phyloP scores from a whole-genome alignment of 2,329 filamentous ascomycete genomes.

The Alternaria sp. region DNA sequence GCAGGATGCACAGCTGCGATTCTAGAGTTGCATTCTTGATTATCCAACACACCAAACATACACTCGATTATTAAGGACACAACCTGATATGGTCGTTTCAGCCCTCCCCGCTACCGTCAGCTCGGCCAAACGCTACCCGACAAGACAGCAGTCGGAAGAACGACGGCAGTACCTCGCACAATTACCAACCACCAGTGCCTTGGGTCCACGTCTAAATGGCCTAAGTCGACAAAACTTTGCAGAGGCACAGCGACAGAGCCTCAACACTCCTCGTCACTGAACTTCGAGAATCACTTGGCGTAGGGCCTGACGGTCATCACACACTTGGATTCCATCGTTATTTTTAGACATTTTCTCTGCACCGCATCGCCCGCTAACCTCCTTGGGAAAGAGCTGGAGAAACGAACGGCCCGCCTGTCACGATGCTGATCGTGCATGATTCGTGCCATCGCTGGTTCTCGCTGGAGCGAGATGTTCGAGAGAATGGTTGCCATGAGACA shows the following conservation, averaged over 20 bases:
- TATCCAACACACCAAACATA: neutral
- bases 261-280: constrained; percentile 1
- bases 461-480: neutral
- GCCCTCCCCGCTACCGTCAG: neutral
- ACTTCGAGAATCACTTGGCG: constrained; percentile 1
- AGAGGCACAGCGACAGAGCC: neutral
- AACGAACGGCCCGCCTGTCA: constrained; percentile 9
- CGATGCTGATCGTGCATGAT: constrained; percentile 3
- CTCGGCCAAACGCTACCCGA: neutral
- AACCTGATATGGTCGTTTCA: neutral
- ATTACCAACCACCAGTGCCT: constrained; percentile 1
- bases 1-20: neutral
- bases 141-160: neutral
- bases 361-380: neutral
- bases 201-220: neutral
- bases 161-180: constrained; percentile 1
- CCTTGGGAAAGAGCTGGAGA: neutral
- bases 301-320: neutral
- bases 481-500: neutral
- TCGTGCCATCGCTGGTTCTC: neutral
- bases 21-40: neutral
- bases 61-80: neutral
- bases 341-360: constrained; percentile 3
- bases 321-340: neutral
- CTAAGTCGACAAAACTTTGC: neutral